phyloP scores from a whole-genome alignment of 2,329 filamentous ascomycete species.

The Scedosporium aurantiacum region DNA sequence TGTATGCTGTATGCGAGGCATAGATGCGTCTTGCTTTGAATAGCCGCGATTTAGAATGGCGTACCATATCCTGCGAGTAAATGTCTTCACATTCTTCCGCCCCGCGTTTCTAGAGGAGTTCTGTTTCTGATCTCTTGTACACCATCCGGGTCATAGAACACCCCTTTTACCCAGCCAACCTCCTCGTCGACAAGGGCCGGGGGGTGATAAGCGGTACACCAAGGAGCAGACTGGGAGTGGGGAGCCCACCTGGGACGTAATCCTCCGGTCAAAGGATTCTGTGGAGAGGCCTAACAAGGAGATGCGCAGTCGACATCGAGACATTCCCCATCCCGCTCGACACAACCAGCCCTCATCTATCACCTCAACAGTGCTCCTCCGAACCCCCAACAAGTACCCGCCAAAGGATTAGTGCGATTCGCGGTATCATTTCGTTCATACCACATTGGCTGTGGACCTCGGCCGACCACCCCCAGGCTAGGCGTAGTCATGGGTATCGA shows the following conservation, averaged over 20 bases:
- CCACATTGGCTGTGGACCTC: too few relatives aligned
- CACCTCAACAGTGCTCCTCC: neutral
- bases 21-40: neutral
- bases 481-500: neutral
- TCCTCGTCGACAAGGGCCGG: neutral
- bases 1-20: conserved; percentile 3
- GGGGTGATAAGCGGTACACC: neutral
- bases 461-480: neutral
- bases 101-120: neutral
- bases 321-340: neutral
- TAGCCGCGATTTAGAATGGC: neutral
- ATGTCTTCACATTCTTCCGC: neutral
- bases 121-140: neutral
- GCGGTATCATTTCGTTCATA: too few relatives aligned
- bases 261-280: neutral
- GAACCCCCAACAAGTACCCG: neutral
- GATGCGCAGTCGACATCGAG: neutral
- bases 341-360: neutral
- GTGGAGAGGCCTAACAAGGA: neutral
- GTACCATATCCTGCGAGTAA: neutral
- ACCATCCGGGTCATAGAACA: neutral
- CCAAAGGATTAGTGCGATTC: too few relatives aligned
- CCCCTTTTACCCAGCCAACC: neutral
- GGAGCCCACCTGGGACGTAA: neutral
- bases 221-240: neutral